Evolutionary conservation across 1,284 basidiomycete genomes (phyloP).

Genomic region (Cutaneotrichosporon cyanovorans): DNA sequence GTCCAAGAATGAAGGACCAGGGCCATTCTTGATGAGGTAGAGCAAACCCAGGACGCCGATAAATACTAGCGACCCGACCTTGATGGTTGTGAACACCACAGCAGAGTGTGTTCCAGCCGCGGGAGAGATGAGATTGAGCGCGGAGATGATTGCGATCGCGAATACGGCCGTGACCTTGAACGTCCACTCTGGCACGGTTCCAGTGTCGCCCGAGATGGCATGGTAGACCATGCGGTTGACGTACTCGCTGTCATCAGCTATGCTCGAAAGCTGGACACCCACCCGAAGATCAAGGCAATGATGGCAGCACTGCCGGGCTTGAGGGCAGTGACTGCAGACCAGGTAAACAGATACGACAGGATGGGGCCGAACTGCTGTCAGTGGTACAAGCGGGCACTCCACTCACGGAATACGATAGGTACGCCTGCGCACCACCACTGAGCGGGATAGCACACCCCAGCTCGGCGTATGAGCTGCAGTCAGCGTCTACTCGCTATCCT

Average conservation of each 20-base stretch:
- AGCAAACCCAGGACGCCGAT: conserved; percentile 47
- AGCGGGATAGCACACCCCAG: conserved; percentile 53
- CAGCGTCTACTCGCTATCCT: no score
- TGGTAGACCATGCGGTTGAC: conserved; percentile 55
- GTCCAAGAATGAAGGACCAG: conserved; percentile 29
- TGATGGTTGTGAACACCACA: conserved; percentile 77
- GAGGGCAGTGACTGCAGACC: conserved; percentile 81
- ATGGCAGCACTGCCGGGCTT: conserved; percentile 56
- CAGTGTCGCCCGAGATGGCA: conserved; percentile 32
- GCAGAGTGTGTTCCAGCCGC: conserved; percentile 73
- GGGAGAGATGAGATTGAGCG: conserved; percentile 69
- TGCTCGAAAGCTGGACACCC: conserved; percentile 17
- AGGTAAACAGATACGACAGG: conserved; percentile 76
- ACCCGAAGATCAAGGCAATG: conserved; percentile 54
- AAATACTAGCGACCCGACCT: conserved; percentile 50
- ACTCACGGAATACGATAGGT: conserved; percentile 67
- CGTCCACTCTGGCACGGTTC: conserved; percentile 74
- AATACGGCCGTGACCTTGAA: conserved; percentile 75
- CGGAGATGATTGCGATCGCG: conserved; percentile 64
- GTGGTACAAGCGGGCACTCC: neutral
- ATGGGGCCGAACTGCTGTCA: conserved; percentile 63
- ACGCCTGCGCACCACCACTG: conserved; percentile 82
- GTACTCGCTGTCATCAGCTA: conserved; percentile 60
- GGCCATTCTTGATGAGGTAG: conserved; percentile 34
- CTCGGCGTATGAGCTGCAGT: conserved; percentile 72